These are phyloP conservation scores for Xerophyta viscosa DNA, from an alignment of 106 monocot genomes.

Conservation along the genomic window DNA sequence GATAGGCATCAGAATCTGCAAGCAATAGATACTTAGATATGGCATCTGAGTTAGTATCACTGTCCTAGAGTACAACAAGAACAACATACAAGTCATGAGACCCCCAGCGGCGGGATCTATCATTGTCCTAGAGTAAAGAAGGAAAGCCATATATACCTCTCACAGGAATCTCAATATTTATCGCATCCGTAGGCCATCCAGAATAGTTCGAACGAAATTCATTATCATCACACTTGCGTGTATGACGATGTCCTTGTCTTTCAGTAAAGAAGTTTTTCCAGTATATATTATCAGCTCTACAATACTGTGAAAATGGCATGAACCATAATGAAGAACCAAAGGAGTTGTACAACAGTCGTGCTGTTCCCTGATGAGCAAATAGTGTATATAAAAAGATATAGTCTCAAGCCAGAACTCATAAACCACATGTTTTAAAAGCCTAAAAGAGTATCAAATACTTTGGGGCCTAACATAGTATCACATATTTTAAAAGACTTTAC, in stretches of 20 bases:
- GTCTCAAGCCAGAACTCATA: no score
- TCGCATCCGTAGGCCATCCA: constrained; percentile 80
- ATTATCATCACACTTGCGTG: constrained; percentile 49
- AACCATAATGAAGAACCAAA: constrained; percentile 93
- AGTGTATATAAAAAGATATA: no score
- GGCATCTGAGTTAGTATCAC: background rate
- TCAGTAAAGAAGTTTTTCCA: constrained; percentile 87
- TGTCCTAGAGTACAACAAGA: background rate
- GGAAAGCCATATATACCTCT: constrained; percentile 31
- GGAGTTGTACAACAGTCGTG: constrained; percentile 79
- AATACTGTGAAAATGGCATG: constrained; percentile 82
- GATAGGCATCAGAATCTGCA: constrained; percentile 62
- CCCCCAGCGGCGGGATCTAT: no score
- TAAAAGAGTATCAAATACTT: no score
- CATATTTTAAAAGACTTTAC: no score
- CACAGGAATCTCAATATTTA: constrained; percentile 90
- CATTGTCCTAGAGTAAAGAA: background rate
- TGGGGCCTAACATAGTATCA: no score
- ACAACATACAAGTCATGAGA: no score
- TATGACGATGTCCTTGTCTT: constrained; percentile 30
- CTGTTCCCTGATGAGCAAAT: constrained; percentile 87
- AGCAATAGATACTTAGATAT: background rate
- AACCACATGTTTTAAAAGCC: no score
- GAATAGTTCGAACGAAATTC: constrained; percentile 72
- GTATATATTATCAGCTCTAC: constrained; percentile 71